These are phyloP conservation scores for Porphyridium purpureum DNA, from an alignment of 23 red algal genomes.

Conservation along the genomic window DNA sequence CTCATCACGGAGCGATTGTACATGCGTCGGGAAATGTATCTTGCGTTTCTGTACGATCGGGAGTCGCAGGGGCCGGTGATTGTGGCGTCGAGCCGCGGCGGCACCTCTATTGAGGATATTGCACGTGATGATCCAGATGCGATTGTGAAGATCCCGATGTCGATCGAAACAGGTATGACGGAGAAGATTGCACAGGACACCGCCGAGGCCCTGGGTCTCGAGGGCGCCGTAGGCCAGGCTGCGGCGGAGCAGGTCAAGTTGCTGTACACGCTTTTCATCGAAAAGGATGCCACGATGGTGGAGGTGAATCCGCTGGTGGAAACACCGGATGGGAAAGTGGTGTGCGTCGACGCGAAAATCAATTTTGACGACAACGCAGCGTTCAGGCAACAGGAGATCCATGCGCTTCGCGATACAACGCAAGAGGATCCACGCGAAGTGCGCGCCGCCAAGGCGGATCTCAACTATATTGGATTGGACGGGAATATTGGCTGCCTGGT, in stretches of 20 bases:
- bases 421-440: slow-evolving; percentile 98
- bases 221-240: slow-evolving; percentile 3
- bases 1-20: slow-evolving; percentile 68
- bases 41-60: slow-evolving; percentile 86
- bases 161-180: slow-evolving; percentile 34
- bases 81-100: slow-evolving; percentile 47
- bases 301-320: slow-evolving; percentile 92
- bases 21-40: slow-evolving; percentile 86
- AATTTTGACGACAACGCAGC: slow-evolving; percentile 98
- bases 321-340: slow-evolving; percentile 41
- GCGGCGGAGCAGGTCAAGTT: slow-evolving; percentile 46
- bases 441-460: slow-evolving; percentile 34
- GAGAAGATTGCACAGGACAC: slow-evolving; percentile 18
- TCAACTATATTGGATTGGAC: slow-evolving; percentile 97
- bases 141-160: slow-evolving; percentile 57
- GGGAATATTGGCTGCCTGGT: slow-evolving; percentile 97
- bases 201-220: slow-evolving; percentile 42
- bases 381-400: slow-evolving; percentile 81
- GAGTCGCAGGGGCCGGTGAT: slow-evolving; percentile 77
- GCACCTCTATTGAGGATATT: slow-evolving; percentile 97
- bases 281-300: slow-evolving; percentile 70
- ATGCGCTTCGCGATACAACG: slow-evolving; percentile 63
- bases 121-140: slow-evolving; percentile 59
- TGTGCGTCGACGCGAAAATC: slow-evolving; percentile 95
- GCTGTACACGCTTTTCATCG: slow-evolving; percentile 73